phyloP scores from a whole-genome alignment of 2,329 filamentous ascomycete species.

The Aureobasidium sp. region DNA sequence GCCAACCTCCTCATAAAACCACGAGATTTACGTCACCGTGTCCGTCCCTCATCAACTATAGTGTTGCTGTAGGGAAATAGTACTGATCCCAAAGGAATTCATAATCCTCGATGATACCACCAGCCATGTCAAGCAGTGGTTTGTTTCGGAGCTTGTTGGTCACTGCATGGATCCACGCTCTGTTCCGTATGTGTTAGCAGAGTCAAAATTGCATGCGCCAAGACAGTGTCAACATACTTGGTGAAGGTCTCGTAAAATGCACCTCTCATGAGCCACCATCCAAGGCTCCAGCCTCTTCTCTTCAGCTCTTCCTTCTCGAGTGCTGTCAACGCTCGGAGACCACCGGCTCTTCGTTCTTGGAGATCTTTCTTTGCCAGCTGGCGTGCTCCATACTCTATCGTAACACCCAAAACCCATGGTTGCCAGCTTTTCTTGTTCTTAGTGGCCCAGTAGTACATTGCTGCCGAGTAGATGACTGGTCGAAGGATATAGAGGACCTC shows the following conservation, averaged over 20 bases:
- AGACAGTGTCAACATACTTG: conserved; percentile 37
- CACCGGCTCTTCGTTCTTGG: conserved; percentile 54
- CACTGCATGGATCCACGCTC: conserved; percentile 57
- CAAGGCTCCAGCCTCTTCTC: conserved; percentile 81
- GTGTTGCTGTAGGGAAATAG: conserved; percentile 67
- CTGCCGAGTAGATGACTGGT: conserved; percentile 76
- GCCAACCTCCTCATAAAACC: background rate
- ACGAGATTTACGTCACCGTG: background rate
- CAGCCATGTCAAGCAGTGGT: conserved; percentile 71
- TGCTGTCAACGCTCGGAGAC: conserved; percentile 67
- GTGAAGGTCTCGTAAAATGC: conserved; percentile 93
- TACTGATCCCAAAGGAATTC: conserved; percentile 98
- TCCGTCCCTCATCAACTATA: conserved; percentile 25
- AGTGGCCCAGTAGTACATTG: conserved; percentile 65
- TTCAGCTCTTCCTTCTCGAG: conserved; percentile 85
- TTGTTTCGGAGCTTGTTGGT: conserved; percentile 63
- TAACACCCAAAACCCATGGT: conserved; percentile 81
- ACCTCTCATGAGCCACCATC: conserved; percentile 96
- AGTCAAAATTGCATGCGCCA: background rate
- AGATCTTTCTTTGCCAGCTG: conserved; percentile 67
- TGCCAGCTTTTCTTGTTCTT: conserved; percentile 76
- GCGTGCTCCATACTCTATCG: conserved; percentile 79
- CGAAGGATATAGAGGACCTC: conserved; percentile 89
- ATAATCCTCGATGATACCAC: conserved; percentile 87
- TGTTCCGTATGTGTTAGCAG: conserved; percentile 25